These are phyloP conservation scores for Leucaena leucocephala DNA, from an alignment of 306 rosid species.

Conservation along the genomic window DNA sequence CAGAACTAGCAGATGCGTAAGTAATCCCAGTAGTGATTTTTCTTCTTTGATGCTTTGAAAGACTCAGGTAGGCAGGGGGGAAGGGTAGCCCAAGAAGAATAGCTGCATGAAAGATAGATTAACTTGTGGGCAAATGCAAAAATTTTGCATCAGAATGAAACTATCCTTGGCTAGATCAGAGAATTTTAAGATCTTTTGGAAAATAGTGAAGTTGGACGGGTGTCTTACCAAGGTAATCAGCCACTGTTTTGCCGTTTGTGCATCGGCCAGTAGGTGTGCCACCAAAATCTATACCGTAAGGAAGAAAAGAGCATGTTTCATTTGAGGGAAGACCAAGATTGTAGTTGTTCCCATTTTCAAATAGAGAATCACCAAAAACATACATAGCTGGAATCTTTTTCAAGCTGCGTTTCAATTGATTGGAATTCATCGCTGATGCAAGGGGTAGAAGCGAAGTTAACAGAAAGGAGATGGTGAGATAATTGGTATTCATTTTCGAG, in stretches of 20 bases:
- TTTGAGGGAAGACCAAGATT: neutral
- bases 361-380: slow-evolving; percentile 50
- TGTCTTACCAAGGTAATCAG: slow-evolving; percentile 45
- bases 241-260: slow-evolving; percentile 50
- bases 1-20: slow-evolving; percentile 45
- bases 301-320: slow-evolving; percentile 4
- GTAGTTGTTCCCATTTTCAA: slow-evolving; percentile 46
- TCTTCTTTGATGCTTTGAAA: slow-evolving; percentile 36
- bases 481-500: slow-evolving; percentile 15
- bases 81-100: slow-evolving; percentile 40
- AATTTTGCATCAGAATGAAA: slow-evolving; percentile 4
- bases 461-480: slow-evolving; percentile 21
- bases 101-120: slow-evolving; percentile 35
- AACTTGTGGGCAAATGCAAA: neutral
- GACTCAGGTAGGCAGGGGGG: slow-evolving; percentile 43
- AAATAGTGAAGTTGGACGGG: neutral
- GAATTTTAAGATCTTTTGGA: neutral
- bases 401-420: slow-evolving; percentile 1
- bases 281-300: slow-evolving; percentile 47
- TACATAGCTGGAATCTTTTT: slow-evolving; percentile 41
- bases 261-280: slow-evolving; percentile 42
- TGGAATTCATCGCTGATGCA: neutral
- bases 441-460: slow-evolving; percentile 3
- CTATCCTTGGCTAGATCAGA: neutral
- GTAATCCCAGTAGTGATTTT: slow-evolving; percentile 36